Evolutionary conservation across 2,329 filamentous ascomycete species (phyloP).

Genomic region (Rhynchosporium secalis): DNA sequence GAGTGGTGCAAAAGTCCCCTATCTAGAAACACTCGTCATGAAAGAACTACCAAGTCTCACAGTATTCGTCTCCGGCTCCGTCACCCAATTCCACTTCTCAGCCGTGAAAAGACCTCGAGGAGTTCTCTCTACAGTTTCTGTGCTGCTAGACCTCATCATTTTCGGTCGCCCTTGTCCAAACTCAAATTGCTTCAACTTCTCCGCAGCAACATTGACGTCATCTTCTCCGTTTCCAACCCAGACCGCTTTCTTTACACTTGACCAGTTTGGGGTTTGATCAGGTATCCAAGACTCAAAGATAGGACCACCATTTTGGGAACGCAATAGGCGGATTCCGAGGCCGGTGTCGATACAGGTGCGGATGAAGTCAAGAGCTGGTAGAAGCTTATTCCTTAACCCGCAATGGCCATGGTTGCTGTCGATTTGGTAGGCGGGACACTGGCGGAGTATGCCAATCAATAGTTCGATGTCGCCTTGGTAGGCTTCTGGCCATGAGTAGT

Average conservation of each 20-base stretch:
- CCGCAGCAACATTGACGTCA: constrained; percentile 24
- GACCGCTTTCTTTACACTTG: constrained; percentile 25
- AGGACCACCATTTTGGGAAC: constrained; percentile 32
- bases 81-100: constrained; percentile 58
- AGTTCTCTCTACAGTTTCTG: constrained; percentile 53
- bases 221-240: constrained; percentile 29
- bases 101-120: constrained; percentile 57
- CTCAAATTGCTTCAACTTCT: constrained; percentile 29
- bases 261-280: not conserved
- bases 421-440: constrained; percentile 72
- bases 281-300: constrained; percentile 34
- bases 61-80: constrained; percentile 24
- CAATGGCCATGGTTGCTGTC: constrained; percentile 74
- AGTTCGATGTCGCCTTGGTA: constrained; percentile 62
- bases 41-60: constrained; percentile 13
- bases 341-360: constrained; percentile 52
- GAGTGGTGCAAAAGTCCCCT: not conserved
- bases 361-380: constrained; percentile 66
- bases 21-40: constrained; percentile 11
- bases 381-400: constrained; percentile 63
- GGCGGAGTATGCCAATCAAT: constrained; percentile 60
- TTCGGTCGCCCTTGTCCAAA: constrained; percentile 54
- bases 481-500: constrained; percentile 39
- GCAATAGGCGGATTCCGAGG: constrained; percentile 31
- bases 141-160: constrained; percentile 50